Evolutionary conservation across 371 early-diverging fungal species (phyloP).

Genomic region (Blakeslea trispora): DNA sequence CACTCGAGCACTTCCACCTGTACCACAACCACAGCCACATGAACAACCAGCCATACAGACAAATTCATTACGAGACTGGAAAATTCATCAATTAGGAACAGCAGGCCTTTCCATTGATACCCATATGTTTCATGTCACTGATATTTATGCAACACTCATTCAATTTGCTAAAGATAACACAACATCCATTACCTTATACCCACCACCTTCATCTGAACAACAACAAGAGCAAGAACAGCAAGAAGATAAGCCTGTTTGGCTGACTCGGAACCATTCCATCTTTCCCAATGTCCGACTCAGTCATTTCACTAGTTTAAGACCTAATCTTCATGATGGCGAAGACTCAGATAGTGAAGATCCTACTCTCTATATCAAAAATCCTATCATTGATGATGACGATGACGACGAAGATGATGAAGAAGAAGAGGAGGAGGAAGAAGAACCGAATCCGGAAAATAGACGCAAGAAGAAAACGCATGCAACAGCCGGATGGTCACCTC

Average conservation of each 20-base stretch:
- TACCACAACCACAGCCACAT: background rate
- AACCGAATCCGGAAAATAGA: background rate
- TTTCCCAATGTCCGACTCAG: conserved; percentile 41
- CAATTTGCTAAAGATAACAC: conserved; percentile 47
- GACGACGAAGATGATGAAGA: conserved; percentile 4
- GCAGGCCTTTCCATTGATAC: conserved; percentile 45
- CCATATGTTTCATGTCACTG: conserved; percentile 39
- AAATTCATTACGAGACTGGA: conserved; percentile 25
- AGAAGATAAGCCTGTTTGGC: conserved; percentile 29
- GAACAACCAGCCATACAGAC: conserved; percentile 22
- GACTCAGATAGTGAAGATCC: conserved; percentile 11
- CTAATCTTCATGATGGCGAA: conserved; percentile 16
- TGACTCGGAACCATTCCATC: conserved; percentile 41
- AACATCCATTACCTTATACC: conserved; percentile 17
- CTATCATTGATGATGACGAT: background rate
- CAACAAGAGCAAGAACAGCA: background rate
- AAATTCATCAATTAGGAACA: conserved; percentile 18
- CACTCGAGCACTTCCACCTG: background rate
- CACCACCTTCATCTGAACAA: conserved; percentile 9
- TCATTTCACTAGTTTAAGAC: conserved; percentile 46
- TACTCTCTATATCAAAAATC: background rate
- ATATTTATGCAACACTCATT: conserved; percentile 39
- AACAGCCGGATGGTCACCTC: background rate
- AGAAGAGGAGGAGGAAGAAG: conserved; percentile 14
- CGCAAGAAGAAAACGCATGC: too few species aligned